Conservation (phyloP, 257 asterid species). For the Verbascum thapsus region DNA sequence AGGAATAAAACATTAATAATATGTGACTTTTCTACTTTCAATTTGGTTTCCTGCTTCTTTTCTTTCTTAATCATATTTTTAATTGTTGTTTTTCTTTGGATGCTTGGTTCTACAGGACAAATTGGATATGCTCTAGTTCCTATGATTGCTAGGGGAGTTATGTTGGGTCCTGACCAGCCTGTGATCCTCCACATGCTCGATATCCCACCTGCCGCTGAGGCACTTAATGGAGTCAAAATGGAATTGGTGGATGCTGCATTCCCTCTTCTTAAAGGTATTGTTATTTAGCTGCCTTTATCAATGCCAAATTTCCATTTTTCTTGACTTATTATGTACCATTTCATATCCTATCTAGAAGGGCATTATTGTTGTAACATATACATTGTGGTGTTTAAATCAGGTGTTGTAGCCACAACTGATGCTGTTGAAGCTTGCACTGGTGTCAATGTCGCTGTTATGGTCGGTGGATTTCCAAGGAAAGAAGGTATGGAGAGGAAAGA, state of each 20-base stretch:
- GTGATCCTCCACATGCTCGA: conserved; percentile 95
- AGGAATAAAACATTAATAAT: not conserved
- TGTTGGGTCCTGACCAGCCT: conserved; percentile 92
- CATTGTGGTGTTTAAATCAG: conserved; percentile 41
- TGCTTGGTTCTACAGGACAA: conserved; percentile 69
- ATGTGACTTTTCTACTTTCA: not conserved
- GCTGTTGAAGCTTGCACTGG: conserved; percentile 84
- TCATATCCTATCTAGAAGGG: not conserved
- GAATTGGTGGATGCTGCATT: conserved; percentile 91
- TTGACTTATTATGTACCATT: not conserved
- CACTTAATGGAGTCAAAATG: conserved; percentile 91
- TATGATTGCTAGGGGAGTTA: conserved; percentile 91
- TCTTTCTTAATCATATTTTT: too few species aligned
- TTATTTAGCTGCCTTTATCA: not conserved
- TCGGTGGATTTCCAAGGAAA: conserved; percentile 98
- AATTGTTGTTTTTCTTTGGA: too few species aligned
- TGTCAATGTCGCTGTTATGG: conserved; percentile 88
- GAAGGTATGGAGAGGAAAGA: conserved; percentile 99
- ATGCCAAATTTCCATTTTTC: not conserved
- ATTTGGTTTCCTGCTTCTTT: not conserved
- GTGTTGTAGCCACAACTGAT: conserved; percentile 95
- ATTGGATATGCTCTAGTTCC: conserved; percentile 95
- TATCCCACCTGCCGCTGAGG: conserved; percentile 88
- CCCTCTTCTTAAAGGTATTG: conserved; percentile 83
- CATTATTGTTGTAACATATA: not conserved